A percentile compares a stretch with the other conserved stretches of the same genome.
Conservation (phyloP, 805 yeast species). For the Torulaspora indica region DNA sequence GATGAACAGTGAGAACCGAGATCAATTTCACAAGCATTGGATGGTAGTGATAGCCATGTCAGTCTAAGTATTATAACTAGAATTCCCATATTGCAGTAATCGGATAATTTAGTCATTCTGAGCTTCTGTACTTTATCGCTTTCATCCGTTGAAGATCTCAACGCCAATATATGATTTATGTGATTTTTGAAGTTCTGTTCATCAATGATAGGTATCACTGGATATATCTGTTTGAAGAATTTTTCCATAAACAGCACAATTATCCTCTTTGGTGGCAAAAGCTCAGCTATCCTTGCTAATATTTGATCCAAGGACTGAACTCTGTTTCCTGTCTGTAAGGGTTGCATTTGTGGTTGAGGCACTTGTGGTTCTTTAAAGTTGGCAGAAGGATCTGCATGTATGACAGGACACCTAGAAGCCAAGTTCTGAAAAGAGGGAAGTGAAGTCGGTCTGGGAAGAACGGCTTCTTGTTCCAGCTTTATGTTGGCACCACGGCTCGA, state of each 20-base stretch:
- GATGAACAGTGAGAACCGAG: slow-evolving; percentile 25
- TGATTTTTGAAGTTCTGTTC: slow-evolving; percentile 41
- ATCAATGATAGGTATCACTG: slow-evolving; percentile 63
- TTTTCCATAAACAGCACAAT: slow-evolving; percentile 54
- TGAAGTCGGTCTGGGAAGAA: slow-evolving; percentile 9
- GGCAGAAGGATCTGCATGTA: slow-evolving; percentile 15
- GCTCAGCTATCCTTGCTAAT: slow-evolving; percentile 33
- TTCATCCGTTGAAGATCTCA: slow-evolving; percentile 8
- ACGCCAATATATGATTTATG: slow-evolving; percentile 26
- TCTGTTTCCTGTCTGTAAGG: neutral
- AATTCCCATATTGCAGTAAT: slow-evolving; percentile 46
- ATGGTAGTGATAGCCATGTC: slow-evolving; percentile 53
- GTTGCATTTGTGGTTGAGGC: slow-evolving; percentile 3
- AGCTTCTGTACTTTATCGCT: slow-evolving; percentile 25
- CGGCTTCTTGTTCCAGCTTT: slow-evolving; percentile 5
- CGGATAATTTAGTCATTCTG: slow-evolving; percentile 34
- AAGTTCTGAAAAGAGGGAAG: slow-evolving; percentile 28
- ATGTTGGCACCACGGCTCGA: slow-evolving; percentile 16
- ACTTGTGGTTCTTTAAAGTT: slow-evolving; percentile 6
- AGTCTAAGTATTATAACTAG: slow-evolving; percentile 49
- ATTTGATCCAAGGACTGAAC: slow-evolving; percentile 23
- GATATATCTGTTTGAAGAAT: slow-evolving; percentile 55
- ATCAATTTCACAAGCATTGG: slow-evolving; percentile 36
- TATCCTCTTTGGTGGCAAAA: slow-evolving; percentile 51
- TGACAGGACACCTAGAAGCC: slow-evolving; percentile 31